Evolutionary conservation across 306 rosid species (phyloP).

Genomic region (Quercus dentata): DNA sequence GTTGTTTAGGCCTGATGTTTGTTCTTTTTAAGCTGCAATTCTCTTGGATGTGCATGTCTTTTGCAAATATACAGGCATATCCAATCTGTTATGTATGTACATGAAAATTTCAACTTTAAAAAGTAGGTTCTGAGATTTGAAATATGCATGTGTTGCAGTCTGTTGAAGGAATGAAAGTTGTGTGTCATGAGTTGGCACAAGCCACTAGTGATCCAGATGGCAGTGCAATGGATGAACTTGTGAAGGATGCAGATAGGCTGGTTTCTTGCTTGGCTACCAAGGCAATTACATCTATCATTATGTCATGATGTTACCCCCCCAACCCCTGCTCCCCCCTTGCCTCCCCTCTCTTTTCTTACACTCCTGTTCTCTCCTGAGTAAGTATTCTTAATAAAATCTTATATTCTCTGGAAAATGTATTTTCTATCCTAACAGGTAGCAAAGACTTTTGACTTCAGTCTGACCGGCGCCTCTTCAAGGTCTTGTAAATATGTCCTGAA

Average conservation of each 20-base stretch:
- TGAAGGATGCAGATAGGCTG: constrained; percentile 86
- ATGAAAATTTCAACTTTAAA: neutral
- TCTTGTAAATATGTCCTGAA: constrained; percentile 98
- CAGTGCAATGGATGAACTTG: constrained; percentile 82
- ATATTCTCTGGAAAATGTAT: neutral
- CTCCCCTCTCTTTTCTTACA: neutral
- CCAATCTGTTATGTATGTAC: too few species aligned
- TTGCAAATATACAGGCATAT: neutral
- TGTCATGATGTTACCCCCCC: neutral
- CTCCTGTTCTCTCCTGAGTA: neutral
- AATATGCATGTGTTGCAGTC: constrained; percentile 57
- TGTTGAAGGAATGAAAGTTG: constrained; percentile 98
- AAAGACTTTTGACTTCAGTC: constrained; percentile 94
- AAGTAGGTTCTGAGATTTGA: constrained; percentile 12
- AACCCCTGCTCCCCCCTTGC: neutral
- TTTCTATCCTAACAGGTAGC: constrained; percentile 61
- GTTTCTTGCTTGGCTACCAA: constrained; percentile 91
- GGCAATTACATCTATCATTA: constrained; percentile 36
- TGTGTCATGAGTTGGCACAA: constrained; percentile 96
- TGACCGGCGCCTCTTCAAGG: constrained; percentile 91
- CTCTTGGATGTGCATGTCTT: neutral
- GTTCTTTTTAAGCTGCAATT: neutral
- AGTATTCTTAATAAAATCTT: neutral
- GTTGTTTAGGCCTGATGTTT: neutral
- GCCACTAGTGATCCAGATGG: constrained; percentile 90